Conservation (phyloP, 2,329 filamentous ascomycete genomes). For the Magnaporthiopsis poae region DNA sequence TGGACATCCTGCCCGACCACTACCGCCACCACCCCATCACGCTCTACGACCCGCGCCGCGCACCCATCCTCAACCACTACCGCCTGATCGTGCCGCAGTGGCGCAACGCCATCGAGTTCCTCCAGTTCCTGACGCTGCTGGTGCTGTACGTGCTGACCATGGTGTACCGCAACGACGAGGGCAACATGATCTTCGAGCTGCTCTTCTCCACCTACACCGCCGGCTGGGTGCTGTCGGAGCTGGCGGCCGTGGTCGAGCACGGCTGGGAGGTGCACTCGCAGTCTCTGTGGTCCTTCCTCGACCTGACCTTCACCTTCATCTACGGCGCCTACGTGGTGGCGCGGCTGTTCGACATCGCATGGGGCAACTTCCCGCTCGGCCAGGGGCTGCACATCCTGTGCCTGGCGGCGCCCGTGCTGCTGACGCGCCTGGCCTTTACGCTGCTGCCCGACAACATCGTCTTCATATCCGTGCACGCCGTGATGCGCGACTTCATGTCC, state of each 20-base stretch:
- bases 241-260: conserved; percentile 68
- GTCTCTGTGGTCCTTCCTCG: conserved; percentile 80
- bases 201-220: conserved; percentile 64
- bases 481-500: conserved; percentile 79
- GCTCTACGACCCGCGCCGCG: conserved; percentile 66
- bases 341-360: conserved; percentile 54
- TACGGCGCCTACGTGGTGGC: conserved; percentile 60
- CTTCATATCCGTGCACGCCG: conserved; percentile 69
- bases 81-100: conserved; percentile 73
- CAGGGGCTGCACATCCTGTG: conserved; percentile 70
- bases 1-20: conserved; percentile 75
- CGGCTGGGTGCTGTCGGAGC: conserved; percentile 71
- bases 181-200: conserved; percentile 49
- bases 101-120: conserved; percentile 62
- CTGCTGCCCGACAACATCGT: conserved; percentile 75
- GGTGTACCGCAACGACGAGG: conserved; percentile 51
- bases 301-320: conserved; percentile 66
- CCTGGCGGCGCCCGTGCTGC: conserved; percentile 65
- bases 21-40: conserved; percentile 79
- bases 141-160: conserved; percentile 63
- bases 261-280: conserved; percentile 72
- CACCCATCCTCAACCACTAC: conserved; percentile 73
- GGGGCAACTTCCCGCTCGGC: conserved; percentile 35
- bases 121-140: conserved; percentile 63
- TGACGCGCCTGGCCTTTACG: conserved; percentile 74